phyloP scores from a whole-genome alignment of 225 moss, liverwort and hornwort species.

The Bryum argenteum region DNA sequence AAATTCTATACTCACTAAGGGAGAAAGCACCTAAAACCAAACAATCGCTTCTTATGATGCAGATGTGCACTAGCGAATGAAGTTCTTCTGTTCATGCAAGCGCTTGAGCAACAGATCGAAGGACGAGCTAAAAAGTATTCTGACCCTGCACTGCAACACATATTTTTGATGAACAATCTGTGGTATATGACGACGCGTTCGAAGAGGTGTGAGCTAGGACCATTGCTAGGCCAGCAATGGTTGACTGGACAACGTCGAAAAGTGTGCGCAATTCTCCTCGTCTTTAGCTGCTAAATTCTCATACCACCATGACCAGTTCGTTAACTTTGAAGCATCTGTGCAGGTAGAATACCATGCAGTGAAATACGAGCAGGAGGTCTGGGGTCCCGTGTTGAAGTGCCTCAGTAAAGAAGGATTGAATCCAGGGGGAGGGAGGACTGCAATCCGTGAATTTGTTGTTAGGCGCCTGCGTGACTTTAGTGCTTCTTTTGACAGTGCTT shows the following conservation, averaged over 20 bases:
- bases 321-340: conserved; percentile 22
- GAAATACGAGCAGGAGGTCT: conserved; percentile 74
- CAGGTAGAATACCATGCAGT: conserved; percentile 75
- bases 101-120: conserved; percentile 72
- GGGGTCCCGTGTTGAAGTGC: conserved; percentile 67
- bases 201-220: conserved; percentile 67
- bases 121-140: conserved; percentile 63
- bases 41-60: too few species aligned
- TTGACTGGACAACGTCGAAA: conserved; percentile 63
- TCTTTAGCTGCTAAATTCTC: too few species aligned
- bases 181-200: conserved; percentile 84
- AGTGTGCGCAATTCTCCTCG: conserved; percentile 34
- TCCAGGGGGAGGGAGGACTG: conserved; percentile 56
- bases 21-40: too few species aligned
- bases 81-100: conserved; percentile 64
- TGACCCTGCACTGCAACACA: conserved; percentile 61
- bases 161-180: too few species aligned
- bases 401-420: conserved; percentile 68
- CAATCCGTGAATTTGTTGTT: conserved; percentile 57
- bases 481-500: too few species aligned
- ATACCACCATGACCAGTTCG: too few species aligned
- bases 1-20: too few species aligned
- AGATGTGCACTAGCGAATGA: too few species aligned
- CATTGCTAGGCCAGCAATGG: conserved; percentile 85
- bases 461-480: too few species aligned